A percentile compares a stretch with the other conserved stretches of the same genome.
phyloP scores from a whole-genome alignment of 1,284 basidiomycete genomes.

The Marasmius oreades region DNA sequence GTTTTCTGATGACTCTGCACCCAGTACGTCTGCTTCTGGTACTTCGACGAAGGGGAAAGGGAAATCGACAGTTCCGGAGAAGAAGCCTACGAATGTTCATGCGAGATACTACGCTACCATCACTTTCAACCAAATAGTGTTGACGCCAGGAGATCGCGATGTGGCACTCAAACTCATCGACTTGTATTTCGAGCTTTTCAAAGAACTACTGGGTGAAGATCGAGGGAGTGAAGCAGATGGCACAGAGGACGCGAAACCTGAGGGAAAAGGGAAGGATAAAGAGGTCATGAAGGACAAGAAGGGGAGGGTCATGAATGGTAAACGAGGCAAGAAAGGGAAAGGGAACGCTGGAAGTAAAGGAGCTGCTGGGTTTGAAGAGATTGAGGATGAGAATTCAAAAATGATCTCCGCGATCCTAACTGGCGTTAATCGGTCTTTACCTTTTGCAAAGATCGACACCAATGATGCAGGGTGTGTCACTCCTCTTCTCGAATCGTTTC shows the following conservation, averaged over 20 bases:
- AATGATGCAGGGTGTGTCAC: conserved; percentile 46
- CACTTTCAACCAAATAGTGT: conserved; percentile 91
- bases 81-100: conserved; percentile 51
- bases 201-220: conserved; percentile 76
- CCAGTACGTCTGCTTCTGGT: conserved; percentile 34
- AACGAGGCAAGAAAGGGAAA: conserved; percentile 28
- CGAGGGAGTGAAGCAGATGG: conserved; percentile 26
- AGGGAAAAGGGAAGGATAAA: conserved; percentile 27
- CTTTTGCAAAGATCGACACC: conserved; percentile 79
- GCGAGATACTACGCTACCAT: conserved; percentile 90
- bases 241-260: conserved; percentile 31
- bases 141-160: conserved; percentile 67
- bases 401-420: conserved; percentile 90
- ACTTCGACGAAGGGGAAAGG: conserved; percentile 24
- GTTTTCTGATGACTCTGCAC: conserved; percentile 33
- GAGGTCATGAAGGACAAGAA: conserved; percentile 30
- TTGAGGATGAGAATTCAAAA: conserved; percentile 81
- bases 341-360: conserved; percentile 43
- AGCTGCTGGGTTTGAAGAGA: conserved; percentile 63
- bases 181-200: conserved; percentile 95
- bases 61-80: conserved; percentile 16
- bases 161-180: conserved; percentile 86
- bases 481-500: background rate
- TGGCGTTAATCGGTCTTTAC: conserved; percentile 93
- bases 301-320: conserved; percentile 22